Evolutionary conservation across 176 grass and related monocot species (phyloP), one percentile per base, ranked within the genome.

Genomic region (Pharus latifolius): DNA sequence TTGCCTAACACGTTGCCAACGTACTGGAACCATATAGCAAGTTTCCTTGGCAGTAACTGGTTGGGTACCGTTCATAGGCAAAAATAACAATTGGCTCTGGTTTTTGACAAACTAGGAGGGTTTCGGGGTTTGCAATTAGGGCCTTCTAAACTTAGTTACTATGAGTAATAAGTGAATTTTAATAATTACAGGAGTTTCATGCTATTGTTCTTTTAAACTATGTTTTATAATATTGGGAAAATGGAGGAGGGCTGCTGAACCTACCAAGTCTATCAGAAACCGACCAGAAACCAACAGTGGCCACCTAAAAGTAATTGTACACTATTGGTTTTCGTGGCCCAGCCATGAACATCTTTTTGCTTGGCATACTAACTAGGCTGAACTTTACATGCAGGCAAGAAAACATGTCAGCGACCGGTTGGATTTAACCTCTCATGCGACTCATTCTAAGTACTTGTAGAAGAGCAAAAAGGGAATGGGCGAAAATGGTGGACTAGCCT

Each of bases 11-110:
- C 63, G 46, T 85, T 55, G 55, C 28, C 11, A 7, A 62, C 43
- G 23, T 63, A 80, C 69, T 75, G 83, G 76, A 85, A 74, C 55
- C 35, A n/a, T n/a, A n/a, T n/a, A n/a, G n/a, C n/a, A n/a, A n/a
- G n/a, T n/a, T n/a, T n/a, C n/a, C n/a, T n/a, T n/a, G n/a, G n/a
- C n/a, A 16, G 46, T 73, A 37, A 24, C 46, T 16, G 13, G 35
- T 48, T n/a, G n/a, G 17, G 72, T n/a, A n/a, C n/a, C 56, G 57
- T 65, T 54, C 51, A 59, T 47, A 30, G 14, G 26, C n/a, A 20
- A 35, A 83, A 48, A 65, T 68, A 26, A 17, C 26, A 60, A 3
- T 2, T 27, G 33, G 16, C n/a, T 34, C 15, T 69, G 2, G 19
- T n/a, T 49, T 67, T 71, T n/a, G 4, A 20, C 12, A 51, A 53